Conservation (phyloP, 2,329 filamentous ascomycete genomes). For the Botryosphaeria dothidea region DNA sequence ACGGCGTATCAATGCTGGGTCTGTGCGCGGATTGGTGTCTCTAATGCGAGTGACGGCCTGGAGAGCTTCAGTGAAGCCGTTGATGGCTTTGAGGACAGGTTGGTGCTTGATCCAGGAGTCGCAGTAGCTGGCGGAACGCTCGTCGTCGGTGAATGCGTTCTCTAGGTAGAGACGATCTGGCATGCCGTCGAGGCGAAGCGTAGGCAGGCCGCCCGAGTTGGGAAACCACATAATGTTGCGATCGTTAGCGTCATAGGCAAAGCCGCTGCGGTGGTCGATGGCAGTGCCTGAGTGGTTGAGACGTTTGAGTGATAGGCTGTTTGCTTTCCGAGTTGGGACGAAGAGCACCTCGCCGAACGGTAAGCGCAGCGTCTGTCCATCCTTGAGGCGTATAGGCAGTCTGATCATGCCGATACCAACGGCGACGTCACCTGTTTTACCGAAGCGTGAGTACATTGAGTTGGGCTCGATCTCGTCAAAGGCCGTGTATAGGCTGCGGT, state of each 20-base stretch:
- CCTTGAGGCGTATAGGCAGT: neutral
- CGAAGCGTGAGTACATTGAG: neutral
- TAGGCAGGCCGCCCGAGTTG: conserved; percentile 3
- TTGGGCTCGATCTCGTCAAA: conserved; percentile 12
- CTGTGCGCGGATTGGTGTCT: neutral
- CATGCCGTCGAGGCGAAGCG: conserved; percentile 2
- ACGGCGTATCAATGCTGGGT: neutral
- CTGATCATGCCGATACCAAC: conserved; percentile 5
- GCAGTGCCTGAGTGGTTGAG: conserved; percentile 10
- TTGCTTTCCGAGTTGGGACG: conserved; percentile 3
- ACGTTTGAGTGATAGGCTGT: conserved; percentile 10
- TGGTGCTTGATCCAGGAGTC: conserved; percentile 6
- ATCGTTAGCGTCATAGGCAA: neutral
- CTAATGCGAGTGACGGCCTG: neutral
- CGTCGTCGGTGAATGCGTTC: neutral
- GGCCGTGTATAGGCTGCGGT: neutral
- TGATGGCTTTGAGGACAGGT: neutral
- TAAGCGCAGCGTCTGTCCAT: neutral
- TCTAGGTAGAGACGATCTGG: conserved; percentile 8
- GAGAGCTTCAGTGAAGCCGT: conserved; percentile 3
- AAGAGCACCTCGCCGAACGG: conserved; percentile 12
- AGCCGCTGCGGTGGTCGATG: conserved; percentile 8
- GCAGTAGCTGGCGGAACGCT: neutral
- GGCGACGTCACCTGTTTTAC: conserved; percentile 1
- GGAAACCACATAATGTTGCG: conserved; percentile 14